Conservation (phyloP, 2,329 filamentous ascomycete genomes). For the Sporothrix pallida region DNA sequence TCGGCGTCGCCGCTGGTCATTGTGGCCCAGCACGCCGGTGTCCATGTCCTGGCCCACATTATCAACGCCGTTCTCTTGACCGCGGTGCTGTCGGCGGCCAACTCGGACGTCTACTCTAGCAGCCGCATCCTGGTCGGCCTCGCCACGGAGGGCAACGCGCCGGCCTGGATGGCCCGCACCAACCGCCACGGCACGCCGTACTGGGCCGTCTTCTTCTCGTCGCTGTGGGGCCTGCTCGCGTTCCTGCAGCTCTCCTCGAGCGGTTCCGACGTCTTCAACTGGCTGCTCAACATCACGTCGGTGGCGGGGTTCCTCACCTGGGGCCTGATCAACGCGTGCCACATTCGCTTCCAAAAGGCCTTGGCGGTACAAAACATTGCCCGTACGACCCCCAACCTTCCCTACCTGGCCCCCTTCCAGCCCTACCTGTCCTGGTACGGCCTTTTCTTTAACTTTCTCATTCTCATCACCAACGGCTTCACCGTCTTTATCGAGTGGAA, state of each 20-base stretch:
- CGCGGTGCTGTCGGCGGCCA: conserved; percentile 78
- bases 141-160: conserved; percentile 68
- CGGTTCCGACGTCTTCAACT: conserved; percentile 69
- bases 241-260: conserved; percentile 69
- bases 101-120: conserved; percentile 76
- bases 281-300: conserved; percentile 63
- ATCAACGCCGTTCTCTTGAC: conserved; percentile 81
- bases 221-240: conserved; percentile 66
- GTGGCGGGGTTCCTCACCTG: conserved; percentile 57
- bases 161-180: conserved; percentile 62
- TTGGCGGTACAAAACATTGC: conserved; percentile 62
- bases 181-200: conserved; percentile 68
- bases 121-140: conserved; percentile 71
- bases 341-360: conserved; percentile 69
- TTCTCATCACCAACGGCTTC: conserved; percentile 72
- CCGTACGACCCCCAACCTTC: conserved; percentile 55
- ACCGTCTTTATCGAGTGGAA: conserved; percentile 69
- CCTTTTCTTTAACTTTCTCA: conserved; percentile 67
- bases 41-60: conserved; percentile 67
- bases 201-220: conserved; percentile 61
- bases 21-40: conserved; percentile 49
- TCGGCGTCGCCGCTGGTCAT: conserved; percentile 47
- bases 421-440: conserved; percentile 71
- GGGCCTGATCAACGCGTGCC: conserved; percentile 71
- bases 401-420: conserved; percentile 66